Conservation (phyloP, 139 green algal species). For the Diplosphaera chodatii region DNA sequence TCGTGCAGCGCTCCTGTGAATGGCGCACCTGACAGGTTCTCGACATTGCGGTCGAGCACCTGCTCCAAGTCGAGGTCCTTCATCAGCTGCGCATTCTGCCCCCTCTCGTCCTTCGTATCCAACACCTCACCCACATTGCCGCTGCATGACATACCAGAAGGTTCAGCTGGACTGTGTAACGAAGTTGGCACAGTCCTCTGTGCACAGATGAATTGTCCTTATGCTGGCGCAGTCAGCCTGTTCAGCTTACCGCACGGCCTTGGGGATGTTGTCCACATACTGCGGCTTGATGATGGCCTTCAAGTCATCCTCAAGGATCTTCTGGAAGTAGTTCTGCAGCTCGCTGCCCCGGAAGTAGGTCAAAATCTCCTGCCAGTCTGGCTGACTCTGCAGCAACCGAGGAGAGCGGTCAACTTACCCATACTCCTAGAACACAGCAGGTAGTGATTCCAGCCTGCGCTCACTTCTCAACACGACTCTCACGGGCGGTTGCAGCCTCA, state of each 20-base stretch:
- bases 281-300: slow-evolving; percentile 91
- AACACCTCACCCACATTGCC: slow-evolving; percentile 84
- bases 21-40: too few species aligned
- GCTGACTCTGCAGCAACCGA: slow-evolving; percentile 50
- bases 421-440: too few species aligned
- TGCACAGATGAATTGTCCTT: too few species aligned
- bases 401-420: too few species aligned
- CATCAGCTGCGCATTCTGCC: slow-evolving; percentile 56
- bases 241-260: slow-evolving; percentile 36
- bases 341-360: slow-evolving; percentile 94
- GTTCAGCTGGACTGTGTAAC: too few species aligned
- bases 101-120: slow-evolving; percentile 76
- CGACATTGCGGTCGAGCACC: slow-evolving; percentile 66
- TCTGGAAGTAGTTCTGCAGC: slow-evolving; percentile 99
- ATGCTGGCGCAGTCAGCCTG: too few species aligned
- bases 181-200: too few species aligned
- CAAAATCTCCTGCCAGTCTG: slow-evolving; percentile 98
- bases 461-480: too few species aligned
- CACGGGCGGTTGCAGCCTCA: too few species aligned
- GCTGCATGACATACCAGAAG: slow-evolving; percentile 13
- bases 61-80: slow-evolving; percentile 76
- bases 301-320: slow-evolving; percentile 94
- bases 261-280: slow-evolving; percentile 98
- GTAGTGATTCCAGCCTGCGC: too few species aligned
- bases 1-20: too few species aligned